Evolutionary conservation across 495 filamentous ascomycete genomes (phyloP), one percentile per base, ranked within the genome.

Genomic region (Penicillium tannophilum): DNA sequence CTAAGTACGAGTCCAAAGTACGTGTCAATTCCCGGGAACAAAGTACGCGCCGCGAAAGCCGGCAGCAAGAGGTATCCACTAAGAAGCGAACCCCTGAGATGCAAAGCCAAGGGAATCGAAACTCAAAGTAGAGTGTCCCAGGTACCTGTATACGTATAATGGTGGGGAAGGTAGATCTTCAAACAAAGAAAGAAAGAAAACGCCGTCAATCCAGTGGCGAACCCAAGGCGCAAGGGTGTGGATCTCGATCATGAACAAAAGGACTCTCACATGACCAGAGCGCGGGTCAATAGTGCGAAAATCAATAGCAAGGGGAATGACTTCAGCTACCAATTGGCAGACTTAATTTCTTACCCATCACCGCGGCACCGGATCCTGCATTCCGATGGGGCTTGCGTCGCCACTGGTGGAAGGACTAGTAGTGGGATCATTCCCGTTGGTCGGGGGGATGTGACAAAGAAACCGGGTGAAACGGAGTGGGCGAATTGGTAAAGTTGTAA

Each of bases 311-410:
- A 61, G 55, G 61, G 48, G 42, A 36, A 59, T 46, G 63, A 47
- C 52, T 59, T 50, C 43, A 30, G 53, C 54, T 44, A 56, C 60
- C 64, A 61, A 51, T 62, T 28, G 55, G 52, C 50, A 36, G 59
- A 50, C 56, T 49, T 11, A 9, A 4, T 60, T 67, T 68, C 47
- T 54, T 66, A 74, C 71, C 71, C 72, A 68, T 72, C 74, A 67
- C 67, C 72, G 72, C 71, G 72, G 72, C 72, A 73, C 64, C 68
- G 70, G 72, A 66, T 68, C 62, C 52, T 64, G 63, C 63, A 60
- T 75, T 72, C 74, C 72, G 74, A 63, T 72, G 63, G 63, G 56
- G 59, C 62, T 42, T 54, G 46, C 26, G 31, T 68, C 28, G 65
- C 65, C 65, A 65, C 65, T 54, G 42, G 58, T 55, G 62, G 52